Evolutionary conservation across 805 yeast species (phyloP).

Genomic region (Zygotorulaspora danielsina): DNA sequence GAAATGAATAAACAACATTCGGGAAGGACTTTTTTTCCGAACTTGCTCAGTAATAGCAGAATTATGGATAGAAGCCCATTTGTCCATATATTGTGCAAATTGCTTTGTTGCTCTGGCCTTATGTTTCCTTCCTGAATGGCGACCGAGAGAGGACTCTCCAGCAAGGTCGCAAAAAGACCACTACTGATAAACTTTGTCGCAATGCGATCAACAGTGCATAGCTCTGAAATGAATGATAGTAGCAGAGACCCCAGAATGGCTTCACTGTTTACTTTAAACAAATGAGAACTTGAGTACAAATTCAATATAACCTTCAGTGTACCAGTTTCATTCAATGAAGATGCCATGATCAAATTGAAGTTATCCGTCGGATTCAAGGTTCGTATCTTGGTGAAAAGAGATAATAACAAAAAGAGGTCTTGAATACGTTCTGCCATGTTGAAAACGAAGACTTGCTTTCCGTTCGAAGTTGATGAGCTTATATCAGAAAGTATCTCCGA

Average conservation of each 20-base stretch:
- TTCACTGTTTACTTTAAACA: conserved; percentile 55
- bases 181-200: conserved; percentile 61
- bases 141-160: conserved; percentile 69
- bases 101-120: conserved; percentile 47
- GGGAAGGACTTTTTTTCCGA: conserved; percentile 60
- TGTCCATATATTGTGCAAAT: conserved; percentile 77
- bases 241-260: conserved; percentile 69
- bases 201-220: conserved; percentile 55
- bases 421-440: conserved; percentile 51
- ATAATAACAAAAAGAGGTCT: conserved; percentile 58
- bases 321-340: conserved; percentile 51
- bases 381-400: conserved; percentile 58
- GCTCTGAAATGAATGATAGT: conserved; percentile 62
- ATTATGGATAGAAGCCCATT: conserved; percentile 72
- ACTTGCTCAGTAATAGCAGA: conserved; percentile 52
- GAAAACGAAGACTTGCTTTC: conserved; percentile 32
- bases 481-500: conserved; percentile 57
- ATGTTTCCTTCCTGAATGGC: conserved; percentile 64
- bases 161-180: conserved; percentile 63
- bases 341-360: conserved; percentile 48
- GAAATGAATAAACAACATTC: conserved; percentile 61
- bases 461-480: conserved; percentile 36
- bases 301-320: conserved; percentile 59
- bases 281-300: conserved; percentile 64
- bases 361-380: conserved; percentile 45